phyloP scores from a whole-genome alignment of 371 early-diverging fungal species.

The Mucor sp. region DNA sequence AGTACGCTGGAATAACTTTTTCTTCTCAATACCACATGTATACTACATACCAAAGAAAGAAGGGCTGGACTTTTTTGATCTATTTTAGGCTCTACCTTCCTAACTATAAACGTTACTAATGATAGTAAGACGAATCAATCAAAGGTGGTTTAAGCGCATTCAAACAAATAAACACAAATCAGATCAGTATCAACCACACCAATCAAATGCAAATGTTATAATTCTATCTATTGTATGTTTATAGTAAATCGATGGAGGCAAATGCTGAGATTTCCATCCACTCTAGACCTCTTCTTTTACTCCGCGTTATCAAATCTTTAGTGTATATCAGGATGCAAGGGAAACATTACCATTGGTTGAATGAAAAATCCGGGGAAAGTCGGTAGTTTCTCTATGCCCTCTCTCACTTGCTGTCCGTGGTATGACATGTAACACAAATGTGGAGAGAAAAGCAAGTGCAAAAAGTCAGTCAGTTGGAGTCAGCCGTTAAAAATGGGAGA shows the following conservation, averaged over 20 bases:
- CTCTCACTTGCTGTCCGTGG: background rate
- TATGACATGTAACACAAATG: background rate
- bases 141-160: slow-evolving; percentile 7
- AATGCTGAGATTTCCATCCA: background rate
- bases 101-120: background rate
- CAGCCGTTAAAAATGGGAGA: background rate
- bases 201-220: background rate
- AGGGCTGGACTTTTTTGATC: background rate
- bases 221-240: background rate
- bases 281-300: background rate
- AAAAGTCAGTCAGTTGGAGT: background rate
- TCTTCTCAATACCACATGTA: background rate
- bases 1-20: background rate
- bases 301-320: background rate
- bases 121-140: background rate
- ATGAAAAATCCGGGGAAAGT: slow-evolving; percentile 8
- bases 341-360: background rate
- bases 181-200: background rate
- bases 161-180: background rate
- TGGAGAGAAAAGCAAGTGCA: background rate
- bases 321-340: background rate
- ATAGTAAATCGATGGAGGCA: background rate
- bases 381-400: background rate
- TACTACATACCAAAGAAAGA: background rate
- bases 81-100: background rate